Percentiles rank a stretch among this genome's conserved stretches.
phyloP scores from a whole-genome alignment of 306 rosid genomes.

The Corylus avellana region DNA sequence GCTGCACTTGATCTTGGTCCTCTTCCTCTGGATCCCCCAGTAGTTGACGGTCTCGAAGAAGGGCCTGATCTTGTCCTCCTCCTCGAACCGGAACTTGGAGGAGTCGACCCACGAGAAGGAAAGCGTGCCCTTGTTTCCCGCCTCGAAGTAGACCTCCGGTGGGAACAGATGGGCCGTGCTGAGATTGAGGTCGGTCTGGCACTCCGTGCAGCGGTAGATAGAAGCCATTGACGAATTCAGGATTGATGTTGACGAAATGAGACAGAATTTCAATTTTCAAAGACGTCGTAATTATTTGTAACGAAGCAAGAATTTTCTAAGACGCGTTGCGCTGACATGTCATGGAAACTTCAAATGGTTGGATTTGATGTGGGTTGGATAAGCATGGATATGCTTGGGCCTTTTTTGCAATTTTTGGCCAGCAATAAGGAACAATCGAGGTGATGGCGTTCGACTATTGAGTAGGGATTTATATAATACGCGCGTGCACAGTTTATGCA shows the following conservation, averaged over 20 bases:
- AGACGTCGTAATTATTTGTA: background rate
- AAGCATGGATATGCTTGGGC: too few species aligned
- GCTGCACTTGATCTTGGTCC: slow-evolving; percentile 79
- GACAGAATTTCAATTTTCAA: background rate
- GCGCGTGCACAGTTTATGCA: too few species aligned
- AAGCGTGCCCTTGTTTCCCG: slow-evolving; percentile 75
- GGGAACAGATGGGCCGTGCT: slow-evolving; percentile 51
- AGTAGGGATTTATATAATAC: too few species aligned
- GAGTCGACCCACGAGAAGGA: slow-evolving; percentile 70
- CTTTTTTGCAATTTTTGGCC: too few species aligned
- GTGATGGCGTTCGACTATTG: too few species aligned
- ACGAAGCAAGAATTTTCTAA: background rate
- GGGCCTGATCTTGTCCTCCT: slow-evolving; percentile 80
- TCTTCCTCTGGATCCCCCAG: slow-evolving; percentile 90
- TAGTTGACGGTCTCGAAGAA: slow-evolving; percentile 79
- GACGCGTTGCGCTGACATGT: background rate
- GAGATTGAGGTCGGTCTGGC: slow-evolving; percentile 68
- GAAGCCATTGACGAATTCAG: slow-evolving; percentile 49
- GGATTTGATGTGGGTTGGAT: too few species aligned
- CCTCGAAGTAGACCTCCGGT: slow-evolving; percentile 75
- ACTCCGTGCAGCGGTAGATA: slow-evolving; percentile 60
- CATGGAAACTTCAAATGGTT: too few species aligned
- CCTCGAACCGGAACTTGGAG: slow-evolving; percentile 67
- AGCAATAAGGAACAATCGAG: too few species aligned
- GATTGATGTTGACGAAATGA: background rate